phyloP scores from a whole-genome alignment of 2,329 filamentous ascomycete genomes.

The Geosmithia flava region DNA sequence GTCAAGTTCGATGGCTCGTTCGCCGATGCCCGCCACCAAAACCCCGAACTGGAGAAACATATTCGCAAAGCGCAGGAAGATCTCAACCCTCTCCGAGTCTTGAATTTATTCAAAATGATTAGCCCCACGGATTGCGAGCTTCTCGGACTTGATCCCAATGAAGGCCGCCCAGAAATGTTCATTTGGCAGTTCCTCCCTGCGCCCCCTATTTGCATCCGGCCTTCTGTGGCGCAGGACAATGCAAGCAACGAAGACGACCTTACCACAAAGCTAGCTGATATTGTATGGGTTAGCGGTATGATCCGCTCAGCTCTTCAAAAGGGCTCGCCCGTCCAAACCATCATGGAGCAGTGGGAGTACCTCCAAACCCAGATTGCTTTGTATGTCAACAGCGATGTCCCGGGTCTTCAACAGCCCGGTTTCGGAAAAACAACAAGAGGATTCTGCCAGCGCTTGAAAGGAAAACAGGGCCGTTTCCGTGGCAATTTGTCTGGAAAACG shows the following conservation, averaged over 20 bases:
- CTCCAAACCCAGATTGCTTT: constrained; percentile 90
- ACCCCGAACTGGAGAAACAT: constrained; percentile 80
- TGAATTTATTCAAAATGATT: constrained; percentile 87
- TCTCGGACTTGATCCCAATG: constrained; percentile 73
- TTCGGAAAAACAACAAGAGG: constrained; percentile 83
- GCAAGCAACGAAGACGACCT: constrained; percentile 94
- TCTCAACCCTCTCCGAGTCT: constrained; percentile 73
- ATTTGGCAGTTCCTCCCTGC: constrained; percentile 95
- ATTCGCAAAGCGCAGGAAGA: constrained; percentile 89
- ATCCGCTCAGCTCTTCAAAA: constrained; percentile 73
- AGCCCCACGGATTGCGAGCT: constrained; percentile 79
- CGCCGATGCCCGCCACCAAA: constrained; percentile 60
- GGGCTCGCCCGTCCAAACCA: constrained; percentile 72
- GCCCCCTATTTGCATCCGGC: constrained; percentile 85
- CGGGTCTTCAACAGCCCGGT: constrained; percentile 78
- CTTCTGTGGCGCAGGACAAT: constrained; percentile 85
- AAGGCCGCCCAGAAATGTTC: constrained; percentile 90
- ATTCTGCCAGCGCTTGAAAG: constrained; percentile 90
- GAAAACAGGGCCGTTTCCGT: constrained; percentile 93
- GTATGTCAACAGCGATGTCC: constrained; percentile 95
- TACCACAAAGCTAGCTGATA: constrained; percentile 93
- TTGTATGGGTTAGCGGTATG: constrained; percentile 81
- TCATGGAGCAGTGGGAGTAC: constrained; percentile 99
- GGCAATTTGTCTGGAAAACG: constrained; percentile 96
- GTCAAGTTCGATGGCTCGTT: constrained; percentile 79